Percentiles rank a stretch among this genome's conserved stretches.
These are phyloP conservation scores for Naegleria gruberi DNA, from an alignment of 208 protist species.

Conservation along the genomic window DNA sequence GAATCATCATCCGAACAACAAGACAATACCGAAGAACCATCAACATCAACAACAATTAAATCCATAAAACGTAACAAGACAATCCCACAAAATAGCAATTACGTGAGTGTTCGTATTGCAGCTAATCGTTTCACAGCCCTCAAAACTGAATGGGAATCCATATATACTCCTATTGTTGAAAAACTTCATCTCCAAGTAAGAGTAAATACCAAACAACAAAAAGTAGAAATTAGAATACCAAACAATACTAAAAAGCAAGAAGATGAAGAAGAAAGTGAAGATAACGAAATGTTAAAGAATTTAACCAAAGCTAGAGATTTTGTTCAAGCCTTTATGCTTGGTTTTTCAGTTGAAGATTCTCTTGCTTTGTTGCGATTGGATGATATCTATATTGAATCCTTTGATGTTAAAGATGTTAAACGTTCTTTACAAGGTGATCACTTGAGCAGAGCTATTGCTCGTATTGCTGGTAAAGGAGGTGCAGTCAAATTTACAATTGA, in stretches of 20 bases:
- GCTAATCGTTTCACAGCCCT: conserved; percentile 92
- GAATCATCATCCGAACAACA: background rate
- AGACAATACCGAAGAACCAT: background rate
- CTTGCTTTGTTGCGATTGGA: conserved; percentile 97
- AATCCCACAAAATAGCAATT: background rate
- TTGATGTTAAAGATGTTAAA: conserved; percentile 95
- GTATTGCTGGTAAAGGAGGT: conserved; percentile 96
- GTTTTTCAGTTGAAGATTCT: conserved; percentile 90
- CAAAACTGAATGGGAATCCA: conserved; percentile 94
- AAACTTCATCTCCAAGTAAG: conserved; percentile 97
- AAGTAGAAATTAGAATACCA: conserved; percentile 86
- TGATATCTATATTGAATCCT: conserved; percentile 98
- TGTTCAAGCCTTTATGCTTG: conserved; percentile 92
- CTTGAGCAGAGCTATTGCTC: conserved; percentile 94
- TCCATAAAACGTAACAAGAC: background rate
- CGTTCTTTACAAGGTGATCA: conserved; percentile 78
- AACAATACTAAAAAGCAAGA: background rate
- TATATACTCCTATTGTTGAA: conserved; percentile 96
- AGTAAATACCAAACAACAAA: conserved; percentile 91
- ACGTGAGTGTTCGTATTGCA: conserved; percentile 75
- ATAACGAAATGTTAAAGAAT: conserved; percentile 78
- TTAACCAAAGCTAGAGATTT: conserved; percentile 86
- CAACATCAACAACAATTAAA: background rate
- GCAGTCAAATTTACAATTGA: conserved; percentile 99
- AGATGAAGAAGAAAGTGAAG: conserved; percentile 26